These are phyloP conservation scores for Candida sithepensis DNA, from an alignment of 805 yeast species.

Conservation along the genomic window DNA sequence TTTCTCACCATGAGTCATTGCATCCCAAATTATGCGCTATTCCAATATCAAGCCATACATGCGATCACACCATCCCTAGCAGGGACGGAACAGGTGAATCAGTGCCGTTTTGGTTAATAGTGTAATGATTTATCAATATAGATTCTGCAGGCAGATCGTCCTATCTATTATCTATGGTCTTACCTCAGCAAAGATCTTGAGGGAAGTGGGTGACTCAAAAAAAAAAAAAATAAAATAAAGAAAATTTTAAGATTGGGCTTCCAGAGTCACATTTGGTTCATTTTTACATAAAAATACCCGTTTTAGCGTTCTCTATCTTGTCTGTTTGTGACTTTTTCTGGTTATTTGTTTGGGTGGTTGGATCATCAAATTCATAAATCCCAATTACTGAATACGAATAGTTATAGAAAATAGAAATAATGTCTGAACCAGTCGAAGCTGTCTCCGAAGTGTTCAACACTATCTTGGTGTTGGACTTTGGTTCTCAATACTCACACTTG, in stretches of 20 bases:
- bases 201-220: too few species aligned
- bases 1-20: not conserved
- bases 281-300: not conserved
- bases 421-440: slow-evolving; percentile 35
- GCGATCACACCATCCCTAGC: too few species aligned
- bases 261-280: not conserved
- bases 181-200: not conserved
- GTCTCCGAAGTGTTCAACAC: slow-evolving; percentile 93
- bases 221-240: not conserved
- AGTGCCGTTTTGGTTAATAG: too few species aligned
- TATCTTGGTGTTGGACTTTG: slow-evolving; percentile 94
- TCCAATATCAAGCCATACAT: too few species aligned
- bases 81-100: too few species aligned
- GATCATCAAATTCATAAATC: not conserved
- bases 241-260: not conserved
- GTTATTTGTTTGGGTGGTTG: not conserved
- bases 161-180: too few species aligned
- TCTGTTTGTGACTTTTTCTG: not conserved
- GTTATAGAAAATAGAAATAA: not conserved
- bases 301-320: not conserved
- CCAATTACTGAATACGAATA: not conserved
- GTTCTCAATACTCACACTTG: slow-evolving; percentile 96
- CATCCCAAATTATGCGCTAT: not conserved
- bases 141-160: too few species aligned
- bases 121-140: too few species aligned